Base-by-base conservation (phyloP, 2,329 filamentous ascomycete genomes). In the Aspergillus thermomutatus region DNA sequence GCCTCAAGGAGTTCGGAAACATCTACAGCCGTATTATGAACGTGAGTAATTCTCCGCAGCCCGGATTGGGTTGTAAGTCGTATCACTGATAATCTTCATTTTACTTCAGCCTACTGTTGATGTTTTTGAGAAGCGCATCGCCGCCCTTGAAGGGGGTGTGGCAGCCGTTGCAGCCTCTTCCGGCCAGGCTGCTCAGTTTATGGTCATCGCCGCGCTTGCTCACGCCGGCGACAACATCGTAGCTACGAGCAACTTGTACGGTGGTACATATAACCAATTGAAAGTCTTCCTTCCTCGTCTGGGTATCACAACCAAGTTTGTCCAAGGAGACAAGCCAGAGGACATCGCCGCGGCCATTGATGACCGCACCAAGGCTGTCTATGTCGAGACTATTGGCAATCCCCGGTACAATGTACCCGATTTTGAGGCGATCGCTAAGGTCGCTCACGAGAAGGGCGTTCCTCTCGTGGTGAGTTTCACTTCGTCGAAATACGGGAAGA, bases 11-110 rank as follows among this genome's bases (percentile, higher is more conserved):
- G 78, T 89, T 91, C 69, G 94, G 92, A 77, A 97, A 97, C 79
- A 96, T 97, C 75, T 99, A 99, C 83, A 94, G 88, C 74, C 91
- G 94, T 63, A 92, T 99, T 68, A 91, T 90, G 89, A 97, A 97
- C 77, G 90, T 91, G 70, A 71, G 84, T 76, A 14, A 56, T 21
- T 56, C 52, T 3, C 25, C 25, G 28, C 19, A 23, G 9, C 27
- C 14, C 27, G 10, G 6, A 37, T 17, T 19, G 26, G 28, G 21
- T 26, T 17, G 3, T 9, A 5, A 41, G 14, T n/a, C 26, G 28
- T 41, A 8, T 40, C 21, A 19, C 37, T 45, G 17, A 51, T 28
- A 31, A n/a, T 9, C 6, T 5, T 28, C 21, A 43, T 26, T 17
- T 31, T 10, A 19, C 7, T 34, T 23, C 43, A 91, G 88, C 92